phyloP scores from a whole-genome alignment of 768 basidiomycete genomes.

The Lactarius vividus region DNA sequence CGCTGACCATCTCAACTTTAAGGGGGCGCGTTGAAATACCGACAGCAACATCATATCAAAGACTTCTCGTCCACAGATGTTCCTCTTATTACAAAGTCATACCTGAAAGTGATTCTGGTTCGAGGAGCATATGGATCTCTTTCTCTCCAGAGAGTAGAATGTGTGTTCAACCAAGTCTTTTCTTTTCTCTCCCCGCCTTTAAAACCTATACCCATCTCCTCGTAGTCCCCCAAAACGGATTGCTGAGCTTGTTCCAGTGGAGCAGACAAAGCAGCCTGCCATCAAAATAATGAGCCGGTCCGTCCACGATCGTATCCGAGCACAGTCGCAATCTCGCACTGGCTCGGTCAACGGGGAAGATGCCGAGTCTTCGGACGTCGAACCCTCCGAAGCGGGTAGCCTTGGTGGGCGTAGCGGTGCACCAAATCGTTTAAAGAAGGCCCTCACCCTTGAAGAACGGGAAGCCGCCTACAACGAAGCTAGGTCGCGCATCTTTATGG shows the following conservation, averaged over 20 bases:
- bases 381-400: slow-evolving; percentile 80
- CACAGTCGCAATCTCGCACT: slow-evolving; percentile 63
- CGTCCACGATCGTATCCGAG: slow-evolving; percentile 50
- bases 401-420: slow-evolving; percentile 63
- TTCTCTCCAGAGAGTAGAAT: slow-evolving; percentile 66
- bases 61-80: slow-evolving; percentile 82
- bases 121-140: slow-evolving; percentile 60
- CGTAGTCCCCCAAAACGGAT: slow-evolving; percentile 66
- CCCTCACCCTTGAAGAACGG: slow-evolving; percentile 79
- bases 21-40: slow-evolving; percentile 65
- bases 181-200: slow-evolving; percentile 12
- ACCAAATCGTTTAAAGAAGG: slow-evolving; percentile 56
- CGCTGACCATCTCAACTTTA: slow-evolving; percentile 19
- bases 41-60: slow-evolving; percentile 77
- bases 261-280: slow-evolving; percentile 65
- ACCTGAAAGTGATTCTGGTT: slow-evolving; percentile 63
- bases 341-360: slow-evolving; percentile 75
- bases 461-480: slow-evolving; percentile 90
- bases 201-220: slow-evolving; percentile 26
- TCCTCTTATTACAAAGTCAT: slow-evolving; percentile 75
- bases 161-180: slow-evolving; percentile 45
- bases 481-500: slow-evolving; percentile 83
- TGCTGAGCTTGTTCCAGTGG: slow-evolving; percentile 74
- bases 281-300: slow-evolving; percentile 86
- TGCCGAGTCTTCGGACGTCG: slow-evolving; percentile 70